A percentile compares a stretch with the other conserved stretches of the same genome.
Evolutionary conservation across 148 eudicot genomes (phyloP).

Genomic region (Rhododendron ferrugineum): DNA sequence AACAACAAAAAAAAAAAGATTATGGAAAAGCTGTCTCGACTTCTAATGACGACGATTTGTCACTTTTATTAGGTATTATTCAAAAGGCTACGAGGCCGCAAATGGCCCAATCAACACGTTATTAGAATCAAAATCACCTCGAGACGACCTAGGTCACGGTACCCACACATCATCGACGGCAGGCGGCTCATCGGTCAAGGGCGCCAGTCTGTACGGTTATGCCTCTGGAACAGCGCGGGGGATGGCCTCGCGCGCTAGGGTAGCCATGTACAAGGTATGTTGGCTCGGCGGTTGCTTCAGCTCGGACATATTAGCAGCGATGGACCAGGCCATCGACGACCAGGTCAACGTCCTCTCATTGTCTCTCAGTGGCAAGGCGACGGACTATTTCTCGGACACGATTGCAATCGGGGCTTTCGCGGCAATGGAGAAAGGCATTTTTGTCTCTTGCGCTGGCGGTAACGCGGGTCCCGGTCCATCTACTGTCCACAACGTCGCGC

Average conservation of each 20-base stretch:
- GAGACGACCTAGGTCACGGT: constrained; percentile 66
- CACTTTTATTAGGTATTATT: constrained; percentile 9
- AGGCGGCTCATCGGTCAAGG: constrained; percentile 42
- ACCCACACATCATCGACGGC: constrained; percentile 68
- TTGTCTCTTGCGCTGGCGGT: constrained; percentile 60
- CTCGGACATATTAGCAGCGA: constrained; percentile 51
- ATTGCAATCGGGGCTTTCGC: constrained; percentile 64
- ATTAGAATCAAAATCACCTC: constrained; percentile 43
- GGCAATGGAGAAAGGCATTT: constrained; percentile 53
- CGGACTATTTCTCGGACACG: constrained; percentile 46
- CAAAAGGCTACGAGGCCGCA: constrained; percentile 50
- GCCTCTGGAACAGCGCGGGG: constrained; percentile 63
- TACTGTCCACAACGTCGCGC: constrained; percentile 50
- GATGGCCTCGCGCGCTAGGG: constrained; percentile 52
- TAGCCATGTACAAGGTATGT: constrained; percentile 59
- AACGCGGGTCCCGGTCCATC: constrained; percentile 48
- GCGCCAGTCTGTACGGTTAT: constrained; percentile 47
- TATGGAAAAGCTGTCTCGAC: too few relatives aligned
- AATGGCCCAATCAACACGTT: constrained; percentile 38
- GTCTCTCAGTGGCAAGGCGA: constrained; percentile 46
- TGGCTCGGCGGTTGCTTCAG: constrained; percentile 59
- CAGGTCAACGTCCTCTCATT: constrained; percentile 49
- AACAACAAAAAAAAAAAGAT: too few relatives aligned
- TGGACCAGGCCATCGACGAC: constrained; percentile 52
- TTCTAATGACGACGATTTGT: too few relatives aligned